Base-by-base conservation (phyloP, 345 rosid species). In the Kandelia obovata region DNA sequence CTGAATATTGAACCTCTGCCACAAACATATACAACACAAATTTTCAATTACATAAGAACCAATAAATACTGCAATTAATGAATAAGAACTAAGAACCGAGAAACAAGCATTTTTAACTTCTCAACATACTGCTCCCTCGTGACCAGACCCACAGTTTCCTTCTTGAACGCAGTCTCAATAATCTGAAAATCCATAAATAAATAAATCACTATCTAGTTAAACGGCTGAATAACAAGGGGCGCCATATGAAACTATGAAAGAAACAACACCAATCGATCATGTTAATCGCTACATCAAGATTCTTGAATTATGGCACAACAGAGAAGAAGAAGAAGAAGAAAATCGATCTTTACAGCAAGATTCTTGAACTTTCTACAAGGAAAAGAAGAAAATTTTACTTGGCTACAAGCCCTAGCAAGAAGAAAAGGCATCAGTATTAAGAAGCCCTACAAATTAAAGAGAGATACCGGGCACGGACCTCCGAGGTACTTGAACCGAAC, bases 141-240 rank as follows among this genome's bases (percentile, higher is more conserved):
- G 37, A 96, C 99, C 76, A 92, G 82, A 71, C 98, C 98, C 3
- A 92, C 92, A 16, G 98, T 96, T 75, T 92, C 98, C 84, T 89
- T 96, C 90, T 96, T 96, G 75, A 96, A 96, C n/a, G 97, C 99
- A 67, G 94, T 90, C 79, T 95, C 99, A 21, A 92, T 91, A 78
- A 89, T 95, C 99, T 95, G 61, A 37, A 75, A 34, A 16, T 25
- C 49, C 61, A 28, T 19, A 59, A 10, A 39, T 20, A 58, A 34
- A 1, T 20, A 32, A 20, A 8, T 17, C 62, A 30, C 20, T 57
- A 3, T 6, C 11, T n/a, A 43, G 51, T 55, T 32, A 21, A 23
- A 21, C 0, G 17, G 49, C 49, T 0, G 16, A 11, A 43, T 43
- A 43, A 11, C 16, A 43, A 43, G 10, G 5, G 17, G 16, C 17